These are phyloP conservation scores for Plasmopara muralis DNA, from an alignment of 352 stramenopile species.

Conservation along the genomic window DNA sequence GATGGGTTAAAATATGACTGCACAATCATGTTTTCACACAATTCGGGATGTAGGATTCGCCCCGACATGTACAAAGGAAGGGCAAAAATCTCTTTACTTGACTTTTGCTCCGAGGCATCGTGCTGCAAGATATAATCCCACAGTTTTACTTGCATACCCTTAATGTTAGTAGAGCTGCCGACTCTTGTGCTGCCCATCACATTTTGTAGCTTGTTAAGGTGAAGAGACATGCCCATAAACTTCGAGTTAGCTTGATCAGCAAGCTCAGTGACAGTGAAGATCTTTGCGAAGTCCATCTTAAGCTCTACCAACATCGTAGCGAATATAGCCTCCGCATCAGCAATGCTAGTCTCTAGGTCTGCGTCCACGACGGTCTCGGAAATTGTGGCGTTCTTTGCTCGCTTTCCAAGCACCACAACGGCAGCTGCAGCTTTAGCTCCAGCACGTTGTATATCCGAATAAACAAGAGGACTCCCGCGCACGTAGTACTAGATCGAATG, in stretches of 20 bases:
- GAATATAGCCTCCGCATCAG: constrained; percentile 80
- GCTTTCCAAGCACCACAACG: constrained; percentile 78
- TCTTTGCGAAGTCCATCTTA: constrained; percentile 80
- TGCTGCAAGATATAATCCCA: constrained; percentile 70
- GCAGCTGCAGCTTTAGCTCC: constrained; percentile 69
- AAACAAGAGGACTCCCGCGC: constrained; percentile 66
- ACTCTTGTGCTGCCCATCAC: constrained; percentile 1
- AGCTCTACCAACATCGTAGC: constrained; percentile 81
- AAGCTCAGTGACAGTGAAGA: constrained; percentile 84
- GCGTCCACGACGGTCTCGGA: constrained; percentile 24
- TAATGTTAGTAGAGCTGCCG: constrained; percentile 10
- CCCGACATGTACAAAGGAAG: constrained; percentile 83
- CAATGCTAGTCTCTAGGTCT: constrained; percentile 65
- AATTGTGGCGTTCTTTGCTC: constrained; percentile 32
- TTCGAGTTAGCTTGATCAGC: constrained; percentile 83
- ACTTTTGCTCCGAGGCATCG: constrained; percentile 50
- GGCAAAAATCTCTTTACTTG: constrained; percentile 70
- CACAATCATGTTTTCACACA: constrained; percentile 83
- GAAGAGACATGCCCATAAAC: constrained; percentile 75
- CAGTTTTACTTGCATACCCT: constrained; percentile 30
- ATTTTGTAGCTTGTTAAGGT: constrained; percentile 32
- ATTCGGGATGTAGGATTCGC: constrained; percentile 65
- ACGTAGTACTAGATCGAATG: constrained; percentile 58
- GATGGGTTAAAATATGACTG: constrained; percentile 81
- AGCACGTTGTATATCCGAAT: constrained; percentile 70